Percentiles rank a stretch among this genome's conserved stretches.
phyloP scores from a whole-genome alignment of 352 stramenopile genomes.

The Plasmopara muralis region DNA sequence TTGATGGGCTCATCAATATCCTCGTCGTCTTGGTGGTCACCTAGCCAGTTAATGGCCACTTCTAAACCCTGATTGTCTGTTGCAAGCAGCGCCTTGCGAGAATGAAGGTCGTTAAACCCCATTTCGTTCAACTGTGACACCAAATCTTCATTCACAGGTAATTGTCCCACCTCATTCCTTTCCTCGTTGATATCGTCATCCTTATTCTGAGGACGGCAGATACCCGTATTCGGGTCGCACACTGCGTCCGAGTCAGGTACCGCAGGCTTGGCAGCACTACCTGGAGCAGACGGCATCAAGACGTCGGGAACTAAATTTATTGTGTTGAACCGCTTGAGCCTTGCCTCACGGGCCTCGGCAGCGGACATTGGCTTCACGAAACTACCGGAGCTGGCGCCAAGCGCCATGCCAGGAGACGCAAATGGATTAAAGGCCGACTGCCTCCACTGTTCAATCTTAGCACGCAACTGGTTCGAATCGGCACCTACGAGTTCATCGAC shows the following conservation, averaged over 20 bases:
- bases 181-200: conserved; percentile 32
- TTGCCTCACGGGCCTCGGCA: conserved; percentile 64
- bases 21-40: conserved; percentile 82
- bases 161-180: conserved; percentile 27
- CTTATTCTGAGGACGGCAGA: conserved; percentile 35
- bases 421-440: conserved; percentile 85
- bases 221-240: conserved; percentile 55
- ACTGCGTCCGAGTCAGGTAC: conserved; percentile 47
- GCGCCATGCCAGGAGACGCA: conserved; percentile 59
- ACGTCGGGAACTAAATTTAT: conserved; percentile 45
- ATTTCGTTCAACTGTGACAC: conserved; percentile 73
- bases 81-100: conserved; percentile 76
- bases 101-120: conserved; percentile 77
- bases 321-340: conserved; percentile 71
- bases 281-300: conserved; percentile 8
- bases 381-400: conserved; percentile 30
- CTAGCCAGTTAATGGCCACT: conserved; percentile 80
- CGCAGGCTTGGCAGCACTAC: background rate
- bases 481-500: conserved; percentile 85
- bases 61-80: conserved; percentile 72
- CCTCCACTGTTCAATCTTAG: conserved; percentile 86
- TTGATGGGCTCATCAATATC: conserved; percentile 88
- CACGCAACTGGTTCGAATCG: conserved; percentile 69
- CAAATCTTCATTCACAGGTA: conserved; percentile 64
- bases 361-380: conserved; percentile 25